These are phyloP conservation scores for Eragrostis curvula DNA, from an alignment of 176 grass and related monocot species.

Conservation along the genomic window DNA sequence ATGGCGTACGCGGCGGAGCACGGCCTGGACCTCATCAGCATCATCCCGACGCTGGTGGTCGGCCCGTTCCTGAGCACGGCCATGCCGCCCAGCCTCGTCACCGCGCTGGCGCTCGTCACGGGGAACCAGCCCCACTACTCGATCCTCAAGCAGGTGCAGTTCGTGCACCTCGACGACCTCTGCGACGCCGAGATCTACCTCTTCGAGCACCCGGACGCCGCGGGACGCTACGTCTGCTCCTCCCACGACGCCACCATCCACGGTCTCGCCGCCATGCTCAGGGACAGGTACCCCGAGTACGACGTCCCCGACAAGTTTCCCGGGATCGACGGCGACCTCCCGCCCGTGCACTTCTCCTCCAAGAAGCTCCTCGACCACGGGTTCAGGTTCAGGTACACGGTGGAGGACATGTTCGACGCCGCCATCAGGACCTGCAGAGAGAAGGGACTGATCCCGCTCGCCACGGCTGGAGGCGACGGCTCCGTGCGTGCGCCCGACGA, in stretches of 20 bases:
- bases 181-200: constrained; percentile 79
- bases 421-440: constrained; percentile 74
- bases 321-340: constrained; percentile 52
- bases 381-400: constrained; percentile 71
- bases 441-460: constrained; percentile 60
- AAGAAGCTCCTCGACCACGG: constrained; percentile 76
- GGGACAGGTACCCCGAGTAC: constrained; percentile 64
- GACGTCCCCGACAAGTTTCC: constrained; percentile 52
- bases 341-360: constrained; percentile 57
- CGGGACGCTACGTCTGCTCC: constrained; percentile 85
- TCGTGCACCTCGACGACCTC: constrained; percentile 89
- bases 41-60: constrained; percentile 85
- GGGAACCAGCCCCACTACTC: constrained; percentile 76
- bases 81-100: constrained; percentile 91
- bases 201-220: constrained; percentile 69
- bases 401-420: constrained; percentile 82
- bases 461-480: not conserved
- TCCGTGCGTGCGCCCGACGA: not conserved
- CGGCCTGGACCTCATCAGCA: constrained; percentile 74
- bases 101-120: constrained; percentile 78
- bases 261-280: constrained; percentile 74
- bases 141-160: constrained; percentile 77
- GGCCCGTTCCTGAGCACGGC: constrained; percentile 73
- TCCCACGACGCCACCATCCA: constrained; percentile 79
- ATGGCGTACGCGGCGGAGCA: constrained; percentile 67